Evolutionary conservation across 352 stramenopile genomes (phyloP).

Genomic region (Blastocystis sp.): DNA sequence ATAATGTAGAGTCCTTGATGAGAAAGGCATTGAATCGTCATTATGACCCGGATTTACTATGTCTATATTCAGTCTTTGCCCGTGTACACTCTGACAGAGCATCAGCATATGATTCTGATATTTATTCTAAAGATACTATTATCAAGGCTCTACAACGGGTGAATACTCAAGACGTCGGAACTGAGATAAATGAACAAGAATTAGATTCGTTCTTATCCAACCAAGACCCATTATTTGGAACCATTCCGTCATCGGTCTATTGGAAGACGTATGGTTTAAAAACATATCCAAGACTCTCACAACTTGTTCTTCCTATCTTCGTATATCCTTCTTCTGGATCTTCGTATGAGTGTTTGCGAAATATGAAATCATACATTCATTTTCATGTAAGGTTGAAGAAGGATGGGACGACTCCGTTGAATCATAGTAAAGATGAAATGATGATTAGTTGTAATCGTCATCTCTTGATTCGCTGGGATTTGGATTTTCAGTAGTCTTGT

Average conservation of each 20-base stretch:
- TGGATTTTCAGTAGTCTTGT: slow-evolving; percentile 35
- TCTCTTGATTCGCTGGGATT: slow-evolving; percentile 33
- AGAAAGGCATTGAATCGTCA: background rate
- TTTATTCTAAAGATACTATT: background rate
- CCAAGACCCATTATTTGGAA: background rate
- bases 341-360: background rate
- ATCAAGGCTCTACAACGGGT: background rate
- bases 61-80: background rate
- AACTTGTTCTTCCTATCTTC: background rate
- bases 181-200: background rate
- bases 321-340: background rate
- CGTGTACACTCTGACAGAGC: background rate
- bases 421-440: background rate
- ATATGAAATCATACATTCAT: slow-evolving; percentile 11
- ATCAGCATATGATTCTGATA: background rate
- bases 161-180: background rate
- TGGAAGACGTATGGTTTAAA: background rate
- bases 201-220: background rate
- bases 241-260: background rate
- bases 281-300: background rate
- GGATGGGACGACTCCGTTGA: background rate
- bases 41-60: background rate
- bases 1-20: background rate
- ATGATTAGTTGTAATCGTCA: slow-evolving; percentile 28
- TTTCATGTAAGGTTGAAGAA: slow-evolving; percentile 12